Percentiles rank a stretch among this genome's conserved stretches.
phyloP scores from a whole-genome alignment of 495 filamentous ascomycete species.

The Aspergillus bridgeri region DNA sequence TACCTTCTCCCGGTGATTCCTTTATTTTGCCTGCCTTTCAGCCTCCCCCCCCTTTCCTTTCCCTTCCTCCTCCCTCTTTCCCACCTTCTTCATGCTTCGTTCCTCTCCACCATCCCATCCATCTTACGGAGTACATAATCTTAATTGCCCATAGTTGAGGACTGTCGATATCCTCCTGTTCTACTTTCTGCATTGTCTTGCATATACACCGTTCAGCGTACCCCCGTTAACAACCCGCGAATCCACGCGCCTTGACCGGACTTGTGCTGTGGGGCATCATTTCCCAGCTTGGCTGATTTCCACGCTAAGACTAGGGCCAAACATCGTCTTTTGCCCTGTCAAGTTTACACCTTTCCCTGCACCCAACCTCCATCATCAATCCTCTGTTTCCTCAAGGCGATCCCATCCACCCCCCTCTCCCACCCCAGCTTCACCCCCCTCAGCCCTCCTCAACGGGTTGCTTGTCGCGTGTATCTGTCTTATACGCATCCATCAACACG shows the following conservation, averaged over 20 bases:
- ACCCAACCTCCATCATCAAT: constrained; percentile 22
- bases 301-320: constrained; percentile 51
- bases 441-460: background rate
- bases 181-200: background rate
- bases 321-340: constrained; percentile 45
- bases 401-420: constrained; percentile 2
- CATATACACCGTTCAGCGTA: background rate
- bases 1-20: constrained; percentile 7
- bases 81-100: constrained; percentile 1
- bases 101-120: constrained; percentile 2
- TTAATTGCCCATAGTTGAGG: background rate
- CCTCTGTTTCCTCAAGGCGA: constrained; percentile 9
- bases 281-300: constrained; percentile 32
- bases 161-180: background rate
- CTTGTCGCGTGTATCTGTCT: constrained; percentile 18
- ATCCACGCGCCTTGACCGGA: constrained; percentile 33
- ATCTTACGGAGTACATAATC: constrained; percentile 12
- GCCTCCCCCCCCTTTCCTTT: constrained; percentile 2
- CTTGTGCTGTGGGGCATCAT: constrained; percentile 40
- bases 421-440: background rate
- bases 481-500: constrained; percentile 7
- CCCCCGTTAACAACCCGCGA: constrained; percentile 19
- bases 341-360: constrained; percentile 37
- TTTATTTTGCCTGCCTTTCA: background rate
- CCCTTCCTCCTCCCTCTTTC: constrained; percentile 1